Evolutionary conservation across 257 asterid genomes (phyloP).

Genomic region (Plantago major): DNA sequence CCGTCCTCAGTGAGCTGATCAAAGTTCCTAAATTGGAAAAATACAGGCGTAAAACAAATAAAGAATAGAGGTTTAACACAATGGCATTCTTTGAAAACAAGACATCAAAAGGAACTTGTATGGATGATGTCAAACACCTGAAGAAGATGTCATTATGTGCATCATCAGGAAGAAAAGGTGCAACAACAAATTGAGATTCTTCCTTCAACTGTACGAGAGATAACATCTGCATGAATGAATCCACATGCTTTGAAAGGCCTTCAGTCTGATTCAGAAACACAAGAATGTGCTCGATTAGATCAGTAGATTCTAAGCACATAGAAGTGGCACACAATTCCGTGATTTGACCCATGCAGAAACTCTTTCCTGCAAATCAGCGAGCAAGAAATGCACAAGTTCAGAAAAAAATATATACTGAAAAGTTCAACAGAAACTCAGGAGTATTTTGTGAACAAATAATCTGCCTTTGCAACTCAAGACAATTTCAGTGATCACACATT

Average conservation of each 20-base stretch:
- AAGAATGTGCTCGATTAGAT: conserved; percentile 64
- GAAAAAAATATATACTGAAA: conserved; percentile 7
- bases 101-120: neutral
- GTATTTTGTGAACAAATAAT: neutral
- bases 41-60: neutral
- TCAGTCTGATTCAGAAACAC: conserved; percentile 75
- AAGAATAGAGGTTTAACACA: neutral
- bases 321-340: conserved; percentile 58
- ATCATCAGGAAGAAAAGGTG: conserved; percentile 75
- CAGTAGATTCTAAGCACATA: conserved; percentile 47
- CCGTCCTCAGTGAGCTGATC: conserved; percentile 46
- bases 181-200: conserved; percentile 52
- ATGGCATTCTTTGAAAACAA: neutral
- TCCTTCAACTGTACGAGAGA: conserved; percentile 69
- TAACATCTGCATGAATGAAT: conserved; percentile 81
- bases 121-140: conserved; percentile 38
- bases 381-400: conserved; percentile 14
- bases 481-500: conserved; percentile 13
- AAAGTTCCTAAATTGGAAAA: conserved; percentile 46
- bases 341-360: conserved; percentile 79
- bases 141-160: conserved; percentile 54
- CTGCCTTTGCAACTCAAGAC: conserved; percentile 5
- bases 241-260: conserved; percentile 78
- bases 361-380: conserved; percentile 63
- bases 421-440: neutral